These are phyloP conservation scores for Mycena rebaudengoi DNA, from an alignment of 768 basidiomycete species.

Conservation along the genomic window DNA sequence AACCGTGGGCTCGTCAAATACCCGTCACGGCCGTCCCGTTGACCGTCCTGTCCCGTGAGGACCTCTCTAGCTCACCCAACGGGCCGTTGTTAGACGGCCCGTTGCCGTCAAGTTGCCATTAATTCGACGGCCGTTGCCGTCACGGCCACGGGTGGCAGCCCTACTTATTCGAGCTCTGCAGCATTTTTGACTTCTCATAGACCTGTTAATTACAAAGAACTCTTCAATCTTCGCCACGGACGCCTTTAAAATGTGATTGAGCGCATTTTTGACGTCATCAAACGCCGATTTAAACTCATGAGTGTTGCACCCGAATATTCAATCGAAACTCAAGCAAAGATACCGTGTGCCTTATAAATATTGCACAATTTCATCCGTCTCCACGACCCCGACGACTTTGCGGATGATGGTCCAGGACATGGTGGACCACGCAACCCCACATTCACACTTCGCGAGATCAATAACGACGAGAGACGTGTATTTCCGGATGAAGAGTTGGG, in stretches of 20 bases:
- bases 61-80: too few species aligned
- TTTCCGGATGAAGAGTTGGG: background rate
- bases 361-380: background rate
- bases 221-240: conserved; percentile 30
- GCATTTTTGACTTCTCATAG: too few species aligned
- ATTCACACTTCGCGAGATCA: background rate
- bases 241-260: conserved; percentile 28
- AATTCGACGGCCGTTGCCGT: too few species aligned
- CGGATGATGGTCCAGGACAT: background rate
- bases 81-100: too few species aligned
- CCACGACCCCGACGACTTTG: background rate
- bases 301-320: background rate
- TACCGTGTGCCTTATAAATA: background rate
- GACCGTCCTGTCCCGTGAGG: too few species aligned
- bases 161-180: too few species aligned
- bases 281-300: conserved; percentile 19
- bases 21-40: too few species aligned
- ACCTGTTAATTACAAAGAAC: conserved; percentile 26
- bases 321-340: background rate
- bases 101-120: too few species aligned
- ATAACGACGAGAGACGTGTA: background rate
- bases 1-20: too few species aligned
- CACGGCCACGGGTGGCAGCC: too few species aligned
- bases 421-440: background rate
- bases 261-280: too few species aligned